These are phyloP conservation scores for Echium plantagineum DNA, from an alignment of 257 asterid species.

Conservation along the genomic window DNA sequence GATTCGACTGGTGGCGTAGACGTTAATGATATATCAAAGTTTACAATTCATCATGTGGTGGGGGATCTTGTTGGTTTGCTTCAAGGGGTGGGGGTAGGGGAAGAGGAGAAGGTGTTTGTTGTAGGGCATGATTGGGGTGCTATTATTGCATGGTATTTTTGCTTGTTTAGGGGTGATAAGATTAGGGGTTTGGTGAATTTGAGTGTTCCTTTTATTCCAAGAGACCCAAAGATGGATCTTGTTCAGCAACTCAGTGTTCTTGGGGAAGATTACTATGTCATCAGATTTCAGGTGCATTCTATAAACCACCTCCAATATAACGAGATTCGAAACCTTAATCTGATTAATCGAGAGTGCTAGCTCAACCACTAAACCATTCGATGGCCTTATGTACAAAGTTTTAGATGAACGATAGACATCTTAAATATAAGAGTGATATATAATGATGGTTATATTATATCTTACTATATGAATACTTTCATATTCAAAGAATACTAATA, in stretches of 20 bases:
- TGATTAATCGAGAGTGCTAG: too few species aligned
- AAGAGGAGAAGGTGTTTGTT: constrained; percentile 31
- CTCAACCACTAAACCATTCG: too few species aligned
- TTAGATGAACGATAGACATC: too few species aligned
- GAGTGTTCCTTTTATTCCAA: constrained; percentile 30
- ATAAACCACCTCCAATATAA: too few species aligned
- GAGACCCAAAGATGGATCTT: constrained; percentile 18
- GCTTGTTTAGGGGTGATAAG: constrained; percentile 37
- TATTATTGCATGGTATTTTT: constrained; percentile 28
- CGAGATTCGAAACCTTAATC: too few species aligned
- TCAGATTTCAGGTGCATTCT: constrained; percentile 40
- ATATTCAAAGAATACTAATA: too few species aligned
- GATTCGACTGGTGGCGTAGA: constrained; percentile 29
- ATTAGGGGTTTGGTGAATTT: constrained; percentile 33
- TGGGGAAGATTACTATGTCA: constrained; percentile 41
- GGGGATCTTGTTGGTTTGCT: constrained; percentile 36
- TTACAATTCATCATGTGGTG: constrained; percentile 21
- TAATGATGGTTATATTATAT: too few species aligned
- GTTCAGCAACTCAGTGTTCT: constrained; percentile 17
- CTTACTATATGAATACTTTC: too few species aligned
- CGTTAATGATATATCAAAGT: constrained; percentile 11
- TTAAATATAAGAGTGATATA: too few species aligned
- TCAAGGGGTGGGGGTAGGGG: constrained; percentile 14
- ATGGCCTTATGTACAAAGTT: too few species aligned
- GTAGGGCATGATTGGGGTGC: constrained; percentile 62